A percentile compares a stretch with the other conserved stretches of the same genome.
Evolutionary conservation across 371 early-diverging fungal genomes (phyloP).

Genomic region (Rhizomucor miehei): DNA sequence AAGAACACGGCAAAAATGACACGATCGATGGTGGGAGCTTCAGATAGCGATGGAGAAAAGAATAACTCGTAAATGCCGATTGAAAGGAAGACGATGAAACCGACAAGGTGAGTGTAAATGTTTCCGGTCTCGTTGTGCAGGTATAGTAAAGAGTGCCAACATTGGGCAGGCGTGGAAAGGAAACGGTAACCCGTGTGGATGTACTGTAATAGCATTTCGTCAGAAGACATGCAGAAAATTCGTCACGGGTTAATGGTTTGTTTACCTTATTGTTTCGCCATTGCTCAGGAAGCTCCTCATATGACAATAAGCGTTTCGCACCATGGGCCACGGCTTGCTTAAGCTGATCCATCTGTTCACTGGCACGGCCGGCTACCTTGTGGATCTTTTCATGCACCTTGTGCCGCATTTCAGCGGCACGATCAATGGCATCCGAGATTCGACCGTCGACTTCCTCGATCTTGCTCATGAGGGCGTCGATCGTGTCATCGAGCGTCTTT

Average conservation of each 20-base stretch:
- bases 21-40: slow-evolving; percentile 52
- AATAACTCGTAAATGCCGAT: slow-evolving; percentile 50
- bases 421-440: slow-evolving; percentile 37
- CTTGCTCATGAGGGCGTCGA: slow-evolving; percentile 42
- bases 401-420: slow-evolving; percentile 34
- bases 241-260: not conserved
- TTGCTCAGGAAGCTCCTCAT: slow-evolving; percentile 46
- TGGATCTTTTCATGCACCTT: slow-evolving; percentile 35
- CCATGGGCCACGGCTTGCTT: slow-evolving; percentile 37
- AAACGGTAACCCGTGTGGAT: slow-evolving; percentile 73
- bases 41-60: slow-evolving; percentile 43
- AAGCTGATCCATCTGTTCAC: slow-evolving; percentile 39
- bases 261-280: slow-evolving; percentile 48
- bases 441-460: slow-evolving; percentile 48
- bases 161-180: slow-evolving; percentile 60
- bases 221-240: slow-evolving; percentile 7
- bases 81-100: slow-evolving; percentile 58
- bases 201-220: slow-evolving; percentile 27
- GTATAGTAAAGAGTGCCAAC: slow-evolving; percentile 68
- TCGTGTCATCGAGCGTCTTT: slow-evolving; percentile 33
- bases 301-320: slow-evolving; percentile 35
- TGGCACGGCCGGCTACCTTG: slow-evolving; percentile 37
- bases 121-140: slow-evolving; percentile 86
- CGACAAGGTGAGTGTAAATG: slow-evolving; percentile 79
- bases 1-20: slow-evolving; percentile 58